Conservation (phyloP, 805 yeast species). For the Myxozyma geophila region DNA sequence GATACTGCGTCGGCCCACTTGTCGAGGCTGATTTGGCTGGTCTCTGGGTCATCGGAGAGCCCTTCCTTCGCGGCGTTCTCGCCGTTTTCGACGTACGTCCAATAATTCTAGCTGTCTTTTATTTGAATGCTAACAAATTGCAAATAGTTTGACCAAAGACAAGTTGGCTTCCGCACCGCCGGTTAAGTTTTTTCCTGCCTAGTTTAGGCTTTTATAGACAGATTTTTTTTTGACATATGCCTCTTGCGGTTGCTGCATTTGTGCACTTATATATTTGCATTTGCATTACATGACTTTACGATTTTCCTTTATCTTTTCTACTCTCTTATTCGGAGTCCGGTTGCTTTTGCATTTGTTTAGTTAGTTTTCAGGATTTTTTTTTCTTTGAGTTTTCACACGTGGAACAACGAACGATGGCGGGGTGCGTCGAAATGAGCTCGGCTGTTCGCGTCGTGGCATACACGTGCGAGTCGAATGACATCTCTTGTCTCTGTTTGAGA, state of each 20-base stretch:
- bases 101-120: neutral
- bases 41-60: conserved; percentile 37
- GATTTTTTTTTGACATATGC: no score
- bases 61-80: conserved; percentile 28
- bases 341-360: no score
- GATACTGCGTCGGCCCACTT: conserved; percentile 34
- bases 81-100: conserved; percentile 27
- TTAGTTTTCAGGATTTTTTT: no score
- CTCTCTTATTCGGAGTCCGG: no score
- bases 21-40: conserved; percentile 36
- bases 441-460: neutral
- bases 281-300: no score
- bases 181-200: neutral
- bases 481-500: no score
- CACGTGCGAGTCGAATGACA: neutral
- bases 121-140: neutral
- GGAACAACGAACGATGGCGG: neutral
- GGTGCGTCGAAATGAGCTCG: neutral
- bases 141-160: conserved; percentile 15
- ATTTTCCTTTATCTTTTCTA: no score
- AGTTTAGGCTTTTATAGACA: neutral
- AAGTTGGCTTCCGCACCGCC: conserved; percentile 26
- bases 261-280: no score
- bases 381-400: no score
- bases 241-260: neutral